Conservation (phyloP, 2,329 filamentous ascomycete species). For the Alternaria alternata region DNA sequence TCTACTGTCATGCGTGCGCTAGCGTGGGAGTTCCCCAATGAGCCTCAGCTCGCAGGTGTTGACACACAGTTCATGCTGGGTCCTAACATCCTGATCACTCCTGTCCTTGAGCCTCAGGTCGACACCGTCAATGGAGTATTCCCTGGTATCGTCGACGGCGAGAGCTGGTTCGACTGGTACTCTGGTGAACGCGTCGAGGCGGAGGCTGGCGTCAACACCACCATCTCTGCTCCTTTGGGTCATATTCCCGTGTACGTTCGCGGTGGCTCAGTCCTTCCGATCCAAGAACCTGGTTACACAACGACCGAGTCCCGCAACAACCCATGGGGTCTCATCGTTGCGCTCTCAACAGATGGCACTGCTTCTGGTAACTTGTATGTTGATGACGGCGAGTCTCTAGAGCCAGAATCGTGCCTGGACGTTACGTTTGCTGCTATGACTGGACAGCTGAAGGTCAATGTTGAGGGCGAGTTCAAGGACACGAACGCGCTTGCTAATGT, state of each 20-base stretch:
- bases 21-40: constrained; percentile 76
- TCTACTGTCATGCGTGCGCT: constrained; percentile 76
- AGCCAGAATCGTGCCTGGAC: constrained; percentile 63
- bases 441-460: constrained; percentile 58
- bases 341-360: constrained; percentile 62
- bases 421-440: constrained; percentile 60
- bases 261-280: constrained; percentile 72
- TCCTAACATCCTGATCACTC: constrained; percentile 69
- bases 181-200: constrained; percentile 66
- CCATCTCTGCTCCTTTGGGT: constrained; percentile 67
- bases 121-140: constrained; percentile 72
- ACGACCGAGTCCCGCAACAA: constrained; percentile 69
- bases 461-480: constrained; percentile 64
- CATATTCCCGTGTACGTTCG: constrained; percentile 77
- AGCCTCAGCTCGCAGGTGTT: constrained; percentile 70
- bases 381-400: constrained; percentile 76
- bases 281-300: constrained; percentile 73
- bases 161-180: constrained; percentile 83
- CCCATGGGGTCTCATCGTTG: constrained; percentile 72
- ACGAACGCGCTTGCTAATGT: constrained; percentile 67
- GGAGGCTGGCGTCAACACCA: constrained; percentile 64
- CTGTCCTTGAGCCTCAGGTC: constrained; percentile 70
- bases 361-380: constrained; percentile 73
- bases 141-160: constrained; percentile 67
- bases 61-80: constrained; percentile 79